phyloP scores from a whole-genome alignment of 768 basidiomycete genomes.

The Roridomyces roridus region DNA sequence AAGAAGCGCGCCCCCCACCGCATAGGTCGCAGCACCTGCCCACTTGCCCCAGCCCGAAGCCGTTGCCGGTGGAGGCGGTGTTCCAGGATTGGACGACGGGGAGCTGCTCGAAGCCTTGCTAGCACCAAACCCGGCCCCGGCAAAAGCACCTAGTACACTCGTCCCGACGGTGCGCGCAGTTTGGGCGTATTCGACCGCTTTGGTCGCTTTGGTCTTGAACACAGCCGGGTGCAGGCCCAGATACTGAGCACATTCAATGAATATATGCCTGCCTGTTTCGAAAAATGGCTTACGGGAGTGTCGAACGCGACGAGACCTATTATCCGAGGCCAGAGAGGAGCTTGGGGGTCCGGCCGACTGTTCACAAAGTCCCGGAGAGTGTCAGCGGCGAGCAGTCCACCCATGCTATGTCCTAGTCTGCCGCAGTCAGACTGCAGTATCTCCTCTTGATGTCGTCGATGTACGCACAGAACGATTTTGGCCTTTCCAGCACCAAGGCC shows the following conservation, averaged over 20 bases:
- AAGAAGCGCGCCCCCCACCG: slow-evolving; percentile 74
- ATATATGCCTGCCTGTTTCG: too few relatives aligned
- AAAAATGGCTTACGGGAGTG: slow-evolving; percentile 70
- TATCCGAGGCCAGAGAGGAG: slow-evolving; percentile 88
- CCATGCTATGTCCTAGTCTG: slow-evolving; percentile 93
- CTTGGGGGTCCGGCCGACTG: slow-evolving; percentile 64
- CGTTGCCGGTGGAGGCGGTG: slow-evolving; percentile 37
- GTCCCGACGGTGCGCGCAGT: slow-evolving; percentile 69
- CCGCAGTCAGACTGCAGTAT: too few relatives aligned
- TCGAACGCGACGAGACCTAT: slow-evolving; percentile 88
- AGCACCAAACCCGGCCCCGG: slow-evolving; percentile 46
- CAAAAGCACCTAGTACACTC: slow-evolving; percentile 63
- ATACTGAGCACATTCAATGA: slow-evolving; percentile 57
- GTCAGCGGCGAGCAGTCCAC: slow-evolving; percentile 88
- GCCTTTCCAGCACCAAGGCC: slow-evolving; percentile 81
- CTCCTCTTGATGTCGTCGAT: too few relatives aligned
- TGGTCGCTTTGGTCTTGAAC: slow-evolving; percentile 83
- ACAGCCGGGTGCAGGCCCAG: slow-evolving; percentile 86
- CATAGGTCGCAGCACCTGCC: slow-evolving; percentile 69
- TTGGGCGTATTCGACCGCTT: slow-evolving; percentile 73
- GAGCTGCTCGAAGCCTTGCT: slow-evolving; percentile 44
- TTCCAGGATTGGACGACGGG: slow-evolving; percentile 28
- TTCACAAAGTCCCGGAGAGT: slow-evolving; percentile 75
- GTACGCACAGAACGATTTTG: slow-evolving; percentile 87
- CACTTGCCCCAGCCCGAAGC: slow-evolving; percentile 65